Evolutionary conservation across 192 early-diverging fungal genomes (phyloP), one percentile per base, ranked within the genome.

Genomic region (Linnemannia exigua): DNA sequence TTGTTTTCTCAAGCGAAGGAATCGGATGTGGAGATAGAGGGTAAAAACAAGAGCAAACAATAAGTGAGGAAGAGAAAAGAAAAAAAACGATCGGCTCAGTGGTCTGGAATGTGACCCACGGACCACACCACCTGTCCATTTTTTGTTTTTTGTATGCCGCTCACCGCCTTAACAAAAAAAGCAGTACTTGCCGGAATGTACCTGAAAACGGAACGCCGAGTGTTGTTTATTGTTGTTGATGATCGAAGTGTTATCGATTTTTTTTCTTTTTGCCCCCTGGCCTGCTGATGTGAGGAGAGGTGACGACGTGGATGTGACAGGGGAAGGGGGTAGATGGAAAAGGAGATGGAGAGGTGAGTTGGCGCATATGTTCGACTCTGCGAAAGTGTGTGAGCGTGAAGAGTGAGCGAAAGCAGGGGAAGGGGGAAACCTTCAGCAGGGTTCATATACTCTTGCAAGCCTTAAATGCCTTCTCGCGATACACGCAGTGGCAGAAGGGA

Each of bases 101-200:
- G 25, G 58, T 63, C 58, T 63, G 58, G 58, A 63, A 63, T 63
- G 58, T 63, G 58, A 63, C 58, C 58, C 58, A 63, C 58, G 58
- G 58, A 14, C 58, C 58, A 63, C 58, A 63, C 58, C 58, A 63
- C 58, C 58, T 63, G 58, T 15, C 4, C 14, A 12, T 9, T n/a
- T 25, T 58, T 58, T 63, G 58, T 63, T 63, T 63, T 31, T 61
- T 63, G 41, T 44, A 44, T 44, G 41, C 41, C 41, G 41, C 41
- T 31, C 5, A 14, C 5, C n/a, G 54, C 6, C 22, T 25, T 12
- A 11, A 25, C 22, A 25, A 7, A 54, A n/a, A 54, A 9, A 16
- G 50, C 17, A 17, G 50, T n/a, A 54, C 22, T 1, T 54, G 52
- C 44, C 22, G 28, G 9, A n/a, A 63, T 63, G 58, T 63, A 63